Evolutionary conservation across 306 rosid genomes (phyloP).

Genomic region (Vicia sativa): DNA sequence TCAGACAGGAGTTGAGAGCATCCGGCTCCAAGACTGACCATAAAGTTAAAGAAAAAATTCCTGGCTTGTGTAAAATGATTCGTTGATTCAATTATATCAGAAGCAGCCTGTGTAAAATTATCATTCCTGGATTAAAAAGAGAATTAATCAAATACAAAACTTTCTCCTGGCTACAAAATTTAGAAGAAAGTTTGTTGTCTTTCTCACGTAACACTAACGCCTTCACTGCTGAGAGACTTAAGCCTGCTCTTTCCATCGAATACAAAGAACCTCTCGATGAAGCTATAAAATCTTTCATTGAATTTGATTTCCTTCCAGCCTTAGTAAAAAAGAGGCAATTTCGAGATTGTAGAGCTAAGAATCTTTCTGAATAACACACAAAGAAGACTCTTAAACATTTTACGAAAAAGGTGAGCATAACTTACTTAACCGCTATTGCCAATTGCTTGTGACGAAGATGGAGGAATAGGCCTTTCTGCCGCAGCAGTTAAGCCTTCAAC

Average conservation of each 20-base stretch:
- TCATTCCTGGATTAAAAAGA: conserved; percentile 77
- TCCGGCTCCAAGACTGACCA: too few species aligned
- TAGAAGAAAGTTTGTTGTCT: conserved; percentile 66
- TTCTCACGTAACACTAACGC: conserved; percentile 82
- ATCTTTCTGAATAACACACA: conserved; percentile 20
- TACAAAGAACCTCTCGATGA: too few species aligned
- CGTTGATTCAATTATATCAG: conserved; percentile 25
- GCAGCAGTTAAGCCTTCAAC: conserved; percentile 67
- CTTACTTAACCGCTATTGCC: conserved; percentile 93
- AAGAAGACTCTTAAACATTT: conserved; percentile 17
- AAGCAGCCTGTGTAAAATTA: conserved; percentile 39
- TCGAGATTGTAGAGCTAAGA: too few species aligned
- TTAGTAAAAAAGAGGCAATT: too few species aligned
- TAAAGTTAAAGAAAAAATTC: conserved; percentile 33
- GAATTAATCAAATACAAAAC: conserved; percentile 60
- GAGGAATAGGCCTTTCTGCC: conserved; percentile 58
- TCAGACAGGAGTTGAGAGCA: too few species aligned
- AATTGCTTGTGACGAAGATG: conserved; percentile 70
- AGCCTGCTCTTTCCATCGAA: too few species aligned
- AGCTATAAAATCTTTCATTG: too few species aligned
- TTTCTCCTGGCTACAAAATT: conserved; percentile 61
- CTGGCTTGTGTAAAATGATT: conserved; percentile 54
- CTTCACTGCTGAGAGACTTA: conserved; percentile 78
- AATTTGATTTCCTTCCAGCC: too few species aligned
- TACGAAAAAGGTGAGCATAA: conserved; percentile 33